Evolutionary conservation across 2,329 filamentous ascomycete species (phyloP).

Genomic region (Arthroderma uncinatum): DNA sequence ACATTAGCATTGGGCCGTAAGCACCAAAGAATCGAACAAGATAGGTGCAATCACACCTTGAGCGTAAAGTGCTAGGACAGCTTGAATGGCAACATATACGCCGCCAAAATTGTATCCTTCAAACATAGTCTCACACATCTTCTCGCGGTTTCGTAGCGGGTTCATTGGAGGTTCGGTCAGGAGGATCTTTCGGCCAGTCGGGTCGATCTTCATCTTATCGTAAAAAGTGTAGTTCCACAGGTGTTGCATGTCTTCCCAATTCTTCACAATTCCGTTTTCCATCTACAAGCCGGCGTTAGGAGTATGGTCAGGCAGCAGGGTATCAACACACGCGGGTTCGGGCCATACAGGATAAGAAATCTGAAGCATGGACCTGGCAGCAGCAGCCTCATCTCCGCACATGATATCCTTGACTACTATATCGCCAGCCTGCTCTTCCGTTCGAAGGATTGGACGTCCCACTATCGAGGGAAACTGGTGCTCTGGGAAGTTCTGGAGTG

Average conservation of each 20-base stretch:
- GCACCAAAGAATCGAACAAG: background rate
- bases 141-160: conserved; percentile 87
- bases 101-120: conserved; percentile 92
- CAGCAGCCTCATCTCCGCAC: conserved; percentile 96
- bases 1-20: background rate
- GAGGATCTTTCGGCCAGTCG: conserved; percentile 87
- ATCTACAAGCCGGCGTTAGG: conserved; percentile 46
- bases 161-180: conserved; percentile 97
- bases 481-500: conserved; percentile 82
- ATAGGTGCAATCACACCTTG: conserved; percentile 53
- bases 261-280: conserved; percentile 99
- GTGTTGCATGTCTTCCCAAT: conserved; percentile 99
- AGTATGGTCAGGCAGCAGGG: background rate
- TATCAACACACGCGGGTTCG: conserved; percentile 6
- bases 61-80: conserved; percentile 88
- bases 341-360: conserved; percentile 76
- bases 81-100: conserved; percentile 96
- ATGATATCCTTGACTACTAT: conserved; percentile 92
- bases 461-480: conserved; percentile 98
- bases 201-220: conserved; percentile 91
- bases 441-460: conserved; percentile 90
- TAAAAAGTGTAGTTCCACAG: conserved; percentile 98
- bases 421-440: conserved; percentile 72
- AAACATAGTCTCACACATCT: conserved; percentile 99
- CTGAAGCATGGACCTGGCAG: conserved; percentile 91